Base-by-base conservation (phyloP, 2,329 filamentous ascomycete genomes). In the Alternaria triticimaculans region DNA sequence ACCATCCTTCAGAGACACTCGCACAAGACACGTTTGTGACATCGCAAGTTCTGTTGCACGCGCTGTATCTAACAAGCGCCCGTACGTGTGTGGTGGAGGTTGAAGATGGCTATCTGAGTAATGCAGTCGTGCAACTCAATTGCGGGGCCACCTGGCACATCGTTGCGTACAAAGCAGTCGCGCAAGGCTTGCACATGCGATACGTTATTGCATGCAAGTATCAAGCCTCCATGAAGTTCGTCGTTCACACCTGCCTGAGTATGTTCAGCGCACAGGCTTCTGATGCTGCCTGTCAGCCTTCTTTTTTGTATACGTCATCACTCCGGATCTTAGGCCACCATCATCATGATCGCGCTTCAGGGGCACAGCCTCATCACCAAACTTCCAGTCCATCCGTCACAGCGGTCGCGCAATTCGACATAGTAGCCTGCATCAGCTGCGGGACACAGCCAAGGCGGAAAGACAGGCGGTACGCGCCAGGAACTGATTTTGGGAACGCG, bases 401-500 rank as follows among this genome's bases (percentile, higher is more conserved):
- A 49, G 26, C 46, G 25, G 18, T 53, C n/a, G 28, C 20, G 15
- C 26, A n/a, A 43, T 28, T 46, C 44, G 18, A 43, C 12, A 41
- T 46, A 33, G 18, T 28, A 25, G 25, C n/a, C 6, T 51, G 12
- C 41, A 33, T 59, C 57, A 63, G 58, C 58, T 56, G 49, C 43
- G 60, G 58, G 30, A 46, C 57, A 63, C 44, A 67, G 53, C 55
- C 46, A 56, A 45, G 51, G 45, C 56, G 37, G 44, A 59, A 63
- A 53, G 48, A n/a, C 21, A 56, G 41, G 51, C 44, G 23, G 5
- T 33, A 37, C 50, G 49, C 28, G 58, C 55, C 58, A 58, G 58
- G 21, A 45, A 37, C 59, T 18, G 43, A 25, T 58, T 51, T 21
- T 58, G 62, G 60, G 7, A 68, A 65, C 55, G 46, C 14, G 57